Conservation (phyloP, 1,139 yeast species). For the Taphrina sp. region DNA sequence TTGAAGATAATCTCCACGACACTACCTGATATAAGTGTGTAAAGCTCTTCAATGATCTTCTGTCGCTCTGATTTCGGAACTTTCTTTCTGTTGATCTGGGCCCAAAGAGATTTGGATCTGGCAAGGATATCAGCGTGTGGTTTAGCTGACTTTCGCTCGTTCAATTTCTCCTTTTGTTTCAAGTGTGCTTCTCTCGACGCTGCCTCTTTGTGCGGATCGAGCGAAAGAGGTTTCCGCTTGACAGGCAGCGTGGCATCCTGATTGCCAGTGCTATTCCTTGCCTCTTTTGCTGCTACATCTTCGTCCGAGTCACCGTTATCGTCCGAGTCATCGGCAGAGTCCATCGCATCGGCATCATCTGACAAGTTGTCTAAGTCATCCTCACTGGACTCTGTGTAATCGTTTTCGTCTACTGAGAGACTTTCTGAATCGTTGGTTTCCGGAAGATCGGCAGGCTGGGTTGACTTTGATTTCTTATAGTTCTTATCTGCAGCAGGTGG, state of each 20-base stretch:
- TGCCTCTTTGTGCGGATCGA: constrained; percentile 27
- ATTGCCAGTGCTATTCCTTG: constrained; percentile 35
- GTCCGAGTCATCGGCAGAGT: constrained; percentile 6
- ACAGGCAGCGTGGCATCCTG: not conserved
- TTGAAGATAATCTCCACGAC: constrained; percentile 83
- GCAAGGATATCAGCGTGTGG: constrained; percentile 83
- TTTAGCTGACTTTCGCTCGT: constrained; percentile 82
- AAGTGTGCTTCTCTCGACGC: constrained; percentile 65
- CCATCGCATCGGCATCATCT: not conserved
- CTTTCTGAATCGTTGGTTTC: not conserved
- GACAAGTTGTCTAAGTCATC: constrained; percentile 41
- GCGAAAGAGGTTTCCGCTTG: constrained; percentile 13
- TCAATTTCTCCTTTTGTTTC: constrained; percentile 73
- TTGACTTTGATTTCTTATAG: not conserved
- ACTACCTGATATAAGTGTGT: constrained; percentile 75
- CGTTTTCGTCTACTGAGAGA: no score
- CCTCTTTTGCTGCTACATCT: constrained; percentile 35
- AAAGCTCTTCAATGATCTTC: constrained; percentile 75
- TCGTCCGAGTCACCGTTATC: constrained; percentile 1
- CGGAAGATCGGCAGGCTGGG: not conserved
- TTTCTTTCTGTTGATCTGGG: constrained; percentile 77
- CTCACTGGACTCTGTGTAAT: constrained; percentile 41
- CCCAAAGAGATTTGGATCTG: constrained; percentile 86
- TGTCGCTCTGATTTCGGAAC: constrained; percentile 78
- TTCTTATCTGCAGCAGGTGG: not conserved